Evolutionary conservation across 148 eudicot genomes (phyloP).

Genomic region (Dysphania ambrosioides): DNA sequence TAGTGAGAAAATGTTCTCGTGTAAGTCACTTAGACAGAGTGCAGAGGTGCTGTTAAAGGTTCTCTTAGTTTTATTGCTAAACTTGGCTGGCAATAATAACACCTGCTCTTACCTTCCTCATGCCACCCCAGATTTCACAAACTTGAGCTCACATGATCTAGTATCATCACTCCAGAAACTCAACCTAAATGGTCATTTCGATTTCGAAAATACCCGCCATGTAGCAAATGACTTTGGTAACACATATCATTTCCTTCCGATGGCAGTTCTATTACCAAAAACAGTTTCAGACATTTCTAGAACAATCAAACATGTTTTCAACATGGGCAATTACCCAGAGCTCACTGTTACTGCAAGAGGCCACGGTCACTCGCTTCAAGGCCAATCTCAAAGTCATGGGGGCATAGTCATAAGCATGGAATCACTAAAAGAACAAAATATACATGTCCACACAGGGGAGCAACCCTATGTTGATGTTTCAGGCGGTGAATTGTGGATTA

Average conservation of each 20-base stretch:
- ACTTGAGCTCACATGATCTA: conserved; percentile 21
- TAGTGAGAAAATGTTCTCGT: conserved; percentile 26
- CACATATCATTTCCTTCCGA: conserved; percentile 51
- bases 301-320: conserved; percentile 46
- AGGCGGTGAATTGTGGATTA: conserved; percentile 86
- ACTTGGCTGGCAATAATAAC: conserved; percentile 38
- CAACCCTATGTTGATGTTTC: conserved; percentile 78
- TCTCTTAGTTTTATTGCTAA: conserved; percentile 39
- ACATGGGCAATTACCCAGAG: conserved; percentile 56
- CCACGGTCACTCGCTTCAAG: conserved; percentile 88
- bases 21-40: conserved; percentile 25
- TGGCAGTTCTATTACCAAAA: conserved; percentile 64
- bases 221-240: conserved; percentile 86
- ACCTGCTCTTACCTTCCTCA: conserved; percentile 54
- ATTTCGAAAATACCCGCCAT: conserved; percentile 38
- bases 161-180: conserved; percentile 38
- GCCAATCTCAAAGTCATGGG: conserved; percentile 69
- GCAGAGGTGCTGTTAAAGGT: conserved; percentile 32
- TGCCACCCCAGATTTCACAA: conserved; percentile 35
- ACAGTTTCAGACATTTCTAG: conserved; percentile 73
- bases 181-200: conserved; percentile 48
- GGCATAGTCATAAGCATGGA: conserved; percentile 87
- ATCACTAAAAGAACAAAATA: conserved; percentile 49
- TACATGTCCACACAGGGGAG: conserved; percentile 50
- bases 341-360: conserved; percentile 89